These are phyloP conservation scores for Juglanconis sp. DNA, from an alignment of 2,329 filamentous ascomycete species.

Conservation along the genomic window DNA sequence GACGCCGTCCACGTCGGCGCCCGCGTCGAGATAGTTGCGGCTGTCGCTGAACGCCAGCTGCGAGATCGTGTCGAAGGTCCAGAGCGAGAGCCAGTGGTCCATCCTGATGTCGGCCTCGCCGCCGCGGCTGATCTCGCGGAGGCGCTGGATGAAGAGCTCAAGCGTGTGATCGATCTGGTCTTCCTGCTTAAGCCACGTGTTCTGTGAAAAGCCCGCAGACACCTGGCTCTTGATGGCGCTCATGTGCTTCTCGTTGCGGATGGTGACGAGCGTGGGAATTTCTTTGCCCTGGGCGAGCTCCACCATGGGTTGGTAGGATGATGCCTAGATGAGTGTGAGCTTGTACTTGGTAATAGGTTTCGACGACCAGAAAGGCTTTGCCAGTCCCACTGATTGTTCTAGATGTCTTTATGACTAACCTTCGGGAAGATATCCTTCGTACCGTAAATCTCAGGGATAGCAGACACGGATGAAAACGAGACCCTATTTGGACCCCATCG, in stretches of 20 bases:
- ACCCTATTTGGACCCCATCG: not conserved
- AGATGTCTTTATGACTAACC: not conserved
- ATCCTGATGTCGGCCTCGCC: not conserved
- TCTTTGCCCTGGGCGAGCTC: not conserved
- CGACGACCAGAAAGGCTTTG: not conserved
- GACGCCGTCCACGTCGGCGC: not conserved
- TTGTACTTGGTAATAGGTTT: not conserved
- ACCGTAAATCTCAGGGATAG: not conserved
- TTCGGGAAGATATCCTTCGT: not conserved
- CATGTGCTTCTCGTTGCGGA: not conserved
- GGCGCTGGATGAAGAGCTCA: not conserved
- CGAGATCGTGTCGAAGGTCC: not conserved
- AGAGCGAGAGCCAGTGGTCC: not conserved
- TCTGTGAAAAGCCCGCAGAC: not conserved
- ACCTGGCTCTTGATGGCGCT: not conserved
- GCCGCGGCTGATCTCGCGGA: not conserved
- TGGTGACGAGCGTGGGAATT: not conserved
- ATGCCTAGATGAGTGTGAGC: not conserved
- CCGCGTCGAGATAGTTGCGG: not conserved
- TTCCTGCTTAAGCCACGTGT: not conserved
- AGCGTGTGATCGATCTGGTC: not conserved
- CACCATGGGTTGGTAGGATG: not conserved
- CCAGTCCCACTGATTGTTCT: not conserved
- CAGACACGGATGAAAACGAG: not conserved
- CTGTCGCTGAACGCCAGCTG: not conserved